phyloP scores from a whole-genome alignment of 1,139 yeast species.

The Hemisphaericaspora subhashii region DNA sequence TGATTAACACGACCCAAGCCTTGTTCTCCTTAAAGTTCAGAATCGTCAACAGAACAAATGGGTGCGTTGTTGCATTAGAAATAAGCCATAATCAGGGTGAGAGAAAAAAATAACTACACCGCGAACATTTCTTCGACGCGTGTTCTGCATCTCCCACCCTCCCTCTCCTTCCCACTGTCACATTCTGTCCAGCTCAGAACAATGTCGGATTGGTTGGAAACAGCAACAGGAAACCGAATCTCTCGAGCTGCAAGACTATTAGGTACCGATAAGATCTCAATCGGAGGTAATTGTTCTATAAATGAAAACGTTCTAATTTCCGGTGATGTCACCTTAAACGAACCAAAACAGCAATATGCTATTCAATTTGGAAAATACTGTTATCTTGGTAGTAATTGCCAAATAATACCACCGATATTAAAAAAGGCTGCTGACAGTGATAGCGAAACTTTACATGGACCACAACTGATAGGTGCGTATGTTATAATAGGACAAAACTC shows the following conservation, averaged over 20 bases:
- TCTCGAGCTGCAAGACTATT: slow-evolving; percentile 42
- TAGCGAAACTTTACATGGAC: slow-evolving; percentile 19
- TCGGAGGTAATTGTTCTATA: slow-evolving; percentile 38
- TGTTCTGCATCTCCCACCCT: too few species aligned
- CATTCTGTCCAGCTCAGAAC: too few species aligned
- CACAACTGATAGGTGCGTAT: slow-evolving; percentile 57
- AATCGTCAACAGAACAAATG: too few species aligned
- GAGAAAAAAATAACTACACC: too few species aligned
- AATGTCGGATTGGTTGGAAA: slow-evolving; percentile 39
- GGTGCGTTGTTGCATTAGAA: too few species aligned
- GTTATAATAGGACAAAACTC: slow-evolving; percentile 51
- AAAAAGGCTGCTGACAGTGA: slow-evolving; percentile 4
- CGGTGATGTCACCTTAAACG: slow-evolving; percentile 20
- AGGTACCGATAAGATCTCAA: slow-evolving; percentile 26
- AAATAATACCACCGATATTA: slow-evolving; percentile 33
- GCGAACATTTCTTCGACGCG: too few species aligned
- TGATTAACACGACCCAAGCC: too few species aligned
- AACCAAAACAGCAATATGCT: slow-evolving; percentile 12
- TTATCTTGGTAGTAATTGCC: slow-evolving; percentile 30
- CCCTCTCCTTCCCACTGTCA: too few species aligned
- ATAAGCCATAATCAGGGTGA: too few species aligned
- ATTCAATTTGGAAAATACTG: slow-evolving; percentile 57
- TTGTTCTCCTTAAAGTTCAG: too few species aligned
- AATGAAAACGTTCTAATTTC: slow-evolving; percentile 20
- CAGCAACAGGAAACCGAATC: slow-evolving; percentile 57